These are phyloP conservation scores for Emmonsiellopsis sp. DNA, from an alignment of 2,329 filamentous ascomycete species.

Conservation along the genomic window DNA sequence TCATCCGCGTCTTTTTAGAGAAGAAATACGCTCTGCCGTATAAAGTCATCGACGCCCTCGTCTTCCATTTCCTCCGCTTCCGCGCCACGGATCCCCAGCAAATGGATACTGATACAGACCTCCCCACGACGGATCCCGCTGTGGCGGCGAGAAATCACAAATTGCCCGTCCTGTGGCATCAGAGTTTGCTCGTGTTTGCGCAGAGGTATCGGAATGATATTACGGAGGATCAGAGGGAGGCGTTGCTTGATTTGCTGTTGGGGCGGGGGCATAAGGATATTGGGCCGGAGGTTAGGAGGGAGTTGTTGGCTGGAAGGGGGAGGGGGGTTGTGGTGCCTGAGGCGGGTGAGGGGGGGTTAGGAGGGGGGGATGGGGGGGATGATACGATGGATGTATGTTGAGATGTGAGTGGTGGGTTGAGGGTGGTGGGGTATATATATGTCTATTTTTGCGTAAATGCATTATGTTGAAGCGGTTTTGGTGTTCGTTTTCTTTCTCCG, in stretches of 20 bases:
- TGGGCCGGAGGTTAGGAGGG: slow-evolving; percentile 80
- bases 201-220: slow-evolving; percentile 94
- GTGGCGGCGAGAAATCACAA: slow-evolving; percentile 50
- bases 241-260: slow-evolving; percentile 76
- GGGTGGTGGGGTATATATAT: neutral
- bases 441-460: neutral
- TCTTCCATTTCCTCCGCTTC: slow-evolving; percentile 95
- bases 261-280: slow-evolving; percentile 80
- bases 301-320: slow-evolving; percentile 79
- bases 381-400: slow-evolving; percentile 87
- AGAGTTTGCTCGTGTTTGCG: slow-evolving; percentile 83
- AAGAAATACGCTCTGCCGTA: slow-evolving; percentile 96
- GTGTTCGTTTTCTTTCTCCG: too few species aligned
- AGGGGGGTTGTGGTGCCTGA: slow-evolving; percentile 56
- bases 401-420: slow-evolving; percentile 15
- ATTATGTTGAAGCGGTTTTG: too few species aligned
- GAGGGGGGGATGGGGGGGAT: slow-evolving; percentile 57
- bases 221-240: slow-evolving; percentile 88
- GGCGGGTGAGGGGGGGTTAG: slow-evolving; percentile 42
- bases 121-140: slow-evolving; percentile 31
- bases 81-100: slow-evolving; percentile 56
- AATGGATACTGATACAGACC: slow-evolving; percentile 45
- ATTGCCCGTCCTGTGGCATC: slow-evolving; percentile 92
- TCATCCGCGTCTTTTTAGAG: slow-evolving; percentile 85
- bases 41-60: slow-evolving; percentile 86